Evolutionary conservation across 768 basidiomycete genomes (phyloP).

Genomic region (Lentinus brumalis): DNA sequence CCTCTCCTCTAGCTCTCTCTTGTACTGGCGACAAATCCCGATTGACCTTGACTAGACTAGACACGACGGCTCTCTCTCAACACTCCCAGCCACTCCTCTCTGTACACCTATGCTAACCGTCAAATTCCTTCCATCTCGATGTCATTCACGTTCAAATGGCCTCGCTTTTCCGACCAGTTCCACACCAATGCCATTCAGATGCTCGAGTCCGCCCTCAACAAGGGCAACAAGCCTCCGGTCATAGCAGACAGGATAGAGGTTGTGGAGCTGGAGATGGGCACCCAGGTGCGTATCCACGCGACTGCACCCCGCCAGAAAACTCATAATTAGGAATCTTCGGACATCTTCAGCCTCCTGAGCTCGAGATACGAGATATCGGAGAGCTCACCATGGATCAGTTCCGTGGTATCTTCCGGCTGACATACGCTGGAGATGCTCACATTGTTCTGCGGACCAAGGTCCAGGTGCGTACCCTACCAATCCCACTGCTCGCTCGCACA

Average conservation of each 20-base stretch:
- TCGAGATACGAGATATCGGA: constrained; percentile 97
- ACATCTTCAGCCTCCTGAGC: constrained; percentile 79
- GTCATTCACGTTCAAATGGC: constrained; percentile 96
- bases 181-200: constrained; percentile 95
- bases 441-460: constrained; percentile 87
- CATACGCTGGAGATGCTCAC: constrained; percentile 93
- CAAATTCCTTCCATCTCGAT: constrained; percentile 38
- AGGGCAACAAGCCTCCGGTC: constrained; percentile 96
- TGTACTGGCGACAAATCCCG: background rate
- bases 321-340: background rate
- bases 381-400: constrained; percentile 96
- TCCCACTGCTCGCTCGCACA: too few species aligned
- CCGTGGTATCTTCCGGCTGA: constrained; percentile 93
- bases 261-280: constrained; percentile 98
- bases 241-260: constrained; percentile 98
- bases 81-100: background rate
- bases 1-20: background rate
- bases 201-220: constrained; percentile 95
- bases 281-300: constrained; percentile 60
- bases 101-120: constrained; percentile 10
- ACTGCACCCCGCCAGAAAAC: background rate
- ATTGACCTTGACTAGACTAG: constrained; percentile 1
- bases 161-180: constrained; percentile 94
- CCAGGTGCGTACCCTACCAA: constrained; percentile 56
- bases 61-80: background rate